Percentiles rank a stretch among this genome's conserved stretches.
These are phyloP conservation scores for Eudorina sp. DNA, from an alignment of 139 green algal genomes.

Conservation along the genomic window DNA sequence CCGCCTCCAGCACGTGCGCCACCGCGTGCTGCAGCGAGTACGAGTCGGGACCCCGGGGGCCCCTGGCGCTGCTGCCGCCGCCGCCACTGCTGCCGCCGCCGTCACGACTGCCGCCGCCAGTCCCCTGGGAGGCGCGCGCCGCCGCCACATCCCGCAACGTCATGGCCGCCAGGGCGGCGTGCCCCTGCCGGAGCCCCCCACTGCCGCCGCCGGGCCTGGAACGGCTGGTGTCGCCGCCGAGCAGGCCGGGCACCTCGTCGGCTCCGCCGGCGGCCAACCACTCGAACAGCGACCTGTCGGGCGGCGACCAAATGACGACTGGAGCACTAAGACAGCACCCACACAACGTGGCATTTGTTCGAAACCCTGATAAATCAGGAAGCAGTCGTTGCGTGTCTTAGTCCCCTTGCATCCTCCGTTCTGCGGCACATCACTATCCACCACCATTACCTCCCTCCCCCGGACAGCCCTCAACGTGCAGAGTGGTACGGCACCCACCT, in stretches of 20 bases:
- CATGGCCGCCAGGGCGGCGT: not conserved
- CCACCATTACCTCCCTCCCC: too few species aligned
- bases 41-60: not conserved
- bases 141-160: not conserved
- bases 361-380: too few species aligned
- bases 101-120: not conserved
- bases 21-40: conserved; percentile 19
- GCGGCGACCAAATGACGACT: not conserved
- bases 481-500: not conserved
- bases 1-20: not conserved
- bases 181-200: not conserved
- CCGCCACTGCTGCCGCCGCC: too few species aligned
- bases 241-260: not conserved
- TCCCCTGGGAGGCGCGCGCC: not conserved
- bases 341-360: too few species aligned
- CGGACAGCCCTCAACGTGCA: too few species aligned
- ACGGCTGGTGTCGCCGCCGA: not conserved
- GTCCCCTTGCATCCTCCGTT: not conserved
- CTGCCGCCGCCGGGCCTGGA: not conserved
- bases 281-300: conserved; percentile 20
- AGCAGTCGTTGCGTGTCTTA: not conserved
- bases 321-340: too few species aligned
- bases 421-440: too few species aligned
- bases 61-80: not conserved
- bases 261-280: not conserved